Conservation (phyloP, 345 rosid species). For the Brassica incana region DNA sequence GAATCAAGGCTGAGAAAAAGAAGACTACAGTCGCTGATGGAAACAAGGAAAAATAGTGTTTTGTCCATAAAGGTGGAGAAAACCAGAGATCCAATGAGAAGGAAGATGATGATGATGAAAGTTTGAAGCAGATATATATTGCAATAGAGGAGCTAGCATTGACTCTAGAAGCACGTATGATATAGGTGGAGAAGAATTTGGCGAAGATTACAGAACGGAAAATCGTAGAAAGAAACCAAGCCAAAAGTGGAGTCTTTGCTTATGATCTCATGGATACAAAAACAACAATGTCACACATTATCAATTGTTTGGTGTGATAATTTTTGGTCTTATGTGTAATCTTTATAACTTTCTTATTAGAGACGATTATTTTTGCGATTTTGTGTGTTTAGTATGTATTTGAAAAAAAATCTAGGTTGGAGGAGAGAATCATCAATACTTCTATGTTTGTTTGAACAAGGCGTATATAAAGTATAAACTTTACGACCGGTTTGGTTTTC, state of each 20-base stretch:
- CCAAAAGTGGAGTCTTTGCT: background rate
- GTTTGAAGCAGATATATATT: background rate
- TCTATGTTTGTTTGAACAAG: too few relatives aligned
- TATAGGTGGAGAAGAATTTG: background rate
- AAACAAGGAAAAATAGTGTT: background rate
- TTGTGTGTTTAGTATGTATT: too few relatives aligned
- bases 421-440: too few relatives aligned
- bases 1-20: background rate
- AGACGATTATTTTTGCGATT: background rate
- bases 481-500: too few relatives aligned
- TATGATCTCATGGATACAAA: conserved; percentile 6
- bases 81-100: conserved; percentile 8
- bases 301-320: background rate
- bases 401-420: too few relatives aligned
- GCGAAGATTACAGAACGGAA: background rate
- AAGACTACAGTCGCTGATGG: background rate
- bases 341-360: background rate
- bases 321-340: background rate
- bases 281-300: background rate
- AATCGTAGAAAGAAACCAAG: background rate
- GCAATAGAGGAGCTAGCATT: background rate
- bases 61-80: background rate
- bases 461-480: too few relatives aligned
- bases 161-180: conserved; percentile 13
- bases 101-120: background rate